These are phyloP conservation scores for Microsporum ferrugineum DNA, from an alignment of 2,329 filamentous ascomycete genomes.

Conservation along the genomic window DNA sequence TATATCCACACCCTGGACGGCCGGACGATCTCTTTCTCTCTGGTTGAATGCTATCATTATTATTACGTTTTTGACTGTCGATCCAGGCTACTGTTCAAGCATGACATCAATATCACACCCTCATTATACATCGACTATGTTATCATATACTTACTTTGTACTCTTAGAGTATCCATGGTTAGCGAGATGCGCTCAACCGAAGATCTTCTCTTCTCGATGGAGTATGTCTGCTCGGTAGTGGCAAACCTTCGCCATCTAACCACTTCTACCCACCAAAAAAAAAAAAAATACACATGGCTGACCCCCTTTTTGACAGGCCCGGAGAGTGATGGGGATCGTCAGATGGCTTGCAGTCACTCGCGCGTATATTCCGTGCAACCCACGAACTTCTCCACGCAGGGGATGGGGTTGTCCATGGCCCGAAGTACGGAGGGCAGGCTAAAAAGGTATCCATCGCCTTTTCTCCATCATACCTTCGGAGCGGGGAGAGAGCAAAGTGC, in stretches of 20 bases:
- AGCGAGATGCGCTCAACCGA: not conserved
- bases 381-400: not conserved
- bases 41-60: not conserved
- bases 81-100: not conserved
- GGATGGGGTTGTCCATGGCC: not conserved
- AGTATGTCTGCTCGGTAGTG: not conserved
- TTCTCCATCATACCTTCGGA: not conserved
- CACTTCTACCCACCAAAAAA: not conserved
- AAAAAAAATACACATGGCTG: not conserved
- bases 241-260: not conserved
- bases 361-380: constrained; percentile 3
- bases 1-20: not conserved
- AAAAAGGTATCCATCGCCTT: not conserved
- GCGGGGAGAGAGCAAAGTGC: not conserved
- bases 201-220: not conserved
- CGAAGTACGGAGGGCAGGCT: not conserved
- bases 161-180: not conserved
- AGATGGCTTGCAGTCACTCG: constrained; percentile 1
- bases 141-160: not conserved
- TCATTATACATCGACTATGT: not conserved
- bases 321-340: not conserved
- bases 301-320: not conserved
- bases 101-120: not conserved
- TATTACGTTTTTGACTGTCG: not conserved
- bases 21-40: not conserved